Percentiles rank a stretch among this genome's conserved stretches.
Conservation (phyloP, 2,329 filamentous ascomycete species). For the Penicillium olsonii region DNA sequence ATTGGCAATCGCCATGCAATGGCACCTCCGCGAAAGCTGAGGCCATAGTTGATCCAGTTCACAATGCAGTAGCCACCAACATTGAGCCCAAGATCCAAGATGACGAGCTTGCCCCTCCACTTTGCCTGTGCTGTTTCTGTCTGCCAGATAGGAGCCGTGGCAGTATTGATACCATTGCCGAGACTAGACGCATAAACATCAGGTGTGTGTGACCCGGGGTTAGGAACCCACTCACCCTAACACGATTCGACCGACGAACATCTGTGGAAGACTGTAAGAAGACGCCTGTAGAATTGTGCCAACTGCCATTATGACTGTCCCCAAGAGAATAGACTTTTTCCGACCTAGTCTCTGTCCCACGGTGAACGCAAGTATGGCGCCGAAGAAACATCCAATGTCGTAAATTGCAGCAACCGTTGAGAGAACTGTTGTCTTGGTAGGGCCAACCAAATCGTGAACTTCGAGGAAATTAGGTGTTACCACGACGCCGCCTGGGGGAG, state of each 20-base stretch:
- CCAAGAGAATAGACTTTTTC: slow-evolving; percentile 48
- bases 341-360: slow-evolving; percentile 51
- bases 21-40: slow-evolving; percentile 47
- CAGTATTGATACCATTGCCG: slow-evolving; percentile 47
- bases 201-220: slow-evolving; percentile 33
- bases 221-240: slow-evolving; percentile 39
- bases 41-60: slow-evolving; percentile 57
- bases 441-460: slow-evolving; percentile 44
- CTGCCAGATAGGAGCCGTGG: slow-evolving; percentile 54
- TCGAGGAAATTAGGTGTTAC: slow-evolving; percentile 55
- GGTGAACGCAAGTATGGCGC: slow-evolving; percentile 40
- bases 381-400: slow-evolving; percentile 34
- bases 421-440: slow-evolving; percentile 26
- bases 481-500: slow-evolving; percentile 51
- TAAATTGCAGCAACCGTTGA: slow-evolving; percentile 59
- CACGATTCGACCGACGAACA: slow-evolving; percentile 53
- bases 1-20: slow-evolving; percentile 51
- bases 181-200: slow-evolving; percentile 1
- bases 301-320: slow-evolving; percentile 51
- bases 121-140: slow-evolving; percentile 51
- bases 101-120: slow-evolving; percentile 49
- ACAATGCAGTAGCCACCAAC: slow-evolving; percentile 53
- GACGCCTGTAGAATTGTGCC: slow-evolving; percentile 52
- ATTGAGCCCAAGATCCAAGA: slow-evolving; percentile 54
- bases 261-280: slow-evolving; percentile 47